Evolutionary conservation across 169 alveolate species (phyloP), one percentile per base, ranked within the genome.

Genomic region (Ichthyophthirius multifiliis): DNA sequence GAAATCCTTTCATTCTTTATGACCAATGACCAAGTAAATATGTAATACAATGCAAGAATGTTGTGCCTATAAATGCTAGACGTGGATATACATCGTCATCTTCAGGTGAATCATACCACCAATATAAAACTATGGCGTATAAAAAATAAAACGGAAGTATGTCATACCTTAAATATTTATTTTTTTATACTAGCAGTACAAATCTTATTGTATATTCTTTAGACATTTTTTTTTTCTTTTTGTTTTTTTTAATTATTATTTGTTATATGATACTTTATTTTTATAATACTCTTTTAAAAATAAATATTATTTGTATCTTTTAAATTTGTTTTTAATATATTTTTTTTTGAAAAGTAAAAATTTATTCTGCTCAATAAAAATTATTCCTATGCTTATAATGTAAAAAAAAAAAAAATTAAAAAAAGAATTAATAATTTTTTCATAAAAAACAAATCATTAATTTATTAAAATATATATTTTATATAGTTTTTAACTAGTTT

Each of bases 11-110:
- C 67, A 73, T 41, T 27, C 37, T 27, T 9, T 37, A 35, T 4
- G 82, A 71, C 86, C 86, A 81, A 73, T 71, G 74, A 3, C 75
- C 43, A 20, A 65, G 18, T 47, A 81, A 39, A n/a, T 80, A 80
- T 16, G 74, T 43, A 20, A 81, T 46, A 10, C 82, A 81, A 41
- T 73, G 55, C 12, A 73, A 73, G 43, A 81, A 81, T 39, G 63
- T 67, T 6, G 73, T 7, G 16, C 30, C 77, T 20, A 71, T 81
- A 30, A 81, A 62, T 16, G 43, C 48, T 35, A 81, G 27, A 48
- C 80, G 45, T 16, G 62, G 75, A 63, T 80, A 71, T 16, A 80
- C 76, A 30, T 39, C 44, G 9, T 80, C 82, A 6, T 71, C 86
- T 32, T 80, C 82, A 71, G 71, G 41, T 32, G 73, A 47, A 9